phyloP scores from a whole-genome alignment of 352 stramenopile genomes.

The Pythium myriotylum region DNA sequence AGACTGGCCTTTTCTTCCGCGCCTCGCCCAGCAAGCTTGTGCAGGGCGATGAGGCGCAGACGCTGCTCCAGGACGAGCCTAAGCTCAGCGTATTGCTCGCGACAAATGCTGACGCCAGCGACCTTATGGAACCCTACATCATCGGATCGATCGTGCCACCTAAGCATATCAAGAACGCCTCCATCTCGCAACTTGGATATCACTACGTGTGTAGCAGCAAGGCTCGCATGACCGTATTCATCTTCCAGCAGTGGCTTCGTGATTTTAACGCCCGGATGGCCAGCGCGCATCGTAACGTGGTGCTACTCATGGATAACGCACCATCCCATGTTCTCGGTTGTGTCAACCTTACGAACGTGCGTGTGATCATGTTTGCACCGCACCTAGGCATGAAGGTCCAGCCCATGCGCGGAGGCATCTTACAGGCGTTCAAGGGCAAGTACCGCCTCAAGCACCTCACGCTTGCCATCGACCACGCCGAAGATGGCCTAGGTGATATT shows the following conservation, averaged over 20 bases:
- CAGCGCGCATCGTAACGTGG: conserved; percentile 78
- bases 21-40: conserved; percentile 86
- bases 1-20: conserved; percentile 85
- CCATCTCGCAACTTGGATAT: conserved; percentile 80
- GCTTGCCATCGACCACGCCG: conserved; percentile 80
- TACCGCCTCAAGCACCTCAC: conserved; percentile 87
- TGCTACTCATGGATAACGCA: conserved; percentile 87
- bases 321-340: conserved; percentile 83
- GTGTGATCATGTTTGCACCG: conserved; percentile 84
- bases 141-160: conserved; percentile 74
- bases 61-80: conserved; percentile 71
- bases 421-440: conserved; percentile 84
- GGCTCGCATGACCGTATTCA: conserved; percentile 86
- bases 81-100: conserved; percentile 77
- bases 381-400: conserved; percentile 87
- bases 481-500: conserved; percentile 75
- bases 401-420: conserved; percentile 83
- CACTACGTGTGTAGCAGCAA: conserved; percentile 87
- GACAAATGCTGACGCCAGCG: conserved; percentile 70
- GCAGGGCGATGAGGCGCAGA: conserved; percentile 78
- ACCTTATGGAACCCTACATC: conserved; percentile 88
- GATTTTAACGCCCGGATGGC: conserved; percentile 88
- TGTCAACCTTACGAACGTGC: conserved; percentile 84
- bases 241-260: conserved; percentile 88
- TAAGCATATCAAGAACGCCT: conserved; percentile 81